phyloP scores from a whole-genome alignment of 2,329 filamentous ascomycete genomes.

The Colletotrichum sp. region DNA sequence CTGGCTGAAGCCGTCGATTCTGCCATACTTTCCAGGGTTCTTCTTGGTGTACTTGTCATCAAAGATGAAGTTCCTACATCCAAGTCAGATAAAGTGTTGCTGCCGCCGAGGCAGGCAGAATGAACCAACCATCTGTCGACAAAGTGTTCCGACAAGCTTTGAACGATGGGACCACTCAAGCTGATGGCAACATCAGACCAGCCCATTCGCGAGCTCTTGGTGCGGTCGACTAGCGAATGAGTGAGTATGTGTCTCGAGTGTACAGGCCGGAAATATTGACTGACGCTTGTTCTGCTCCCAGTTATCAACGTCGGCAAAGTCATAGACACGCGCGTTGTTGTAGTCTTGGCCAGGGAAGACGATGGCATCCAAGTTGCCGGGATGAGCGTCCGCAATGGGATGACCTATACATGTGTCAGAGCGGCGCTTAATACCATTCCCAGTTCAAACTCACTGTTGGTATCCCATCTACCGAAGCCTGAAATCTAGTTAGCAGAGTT shows the following conservation, averaged over 20 bases:
- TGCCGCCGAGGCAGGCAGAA: not conserved
- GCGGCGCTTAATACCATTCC: not conserved
- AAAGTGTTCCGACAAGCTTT: constrained; percentile 80
- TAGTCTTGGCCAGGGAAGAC: constrained; percentile 91
- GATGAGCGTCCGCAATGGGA: constrained; percentile 83
- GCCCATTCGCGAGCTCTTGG: constrained; percentile 83
- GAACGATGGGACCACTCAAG: constrained; percentile 74
- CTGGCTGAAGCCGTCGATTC: constrained; percentile 23
- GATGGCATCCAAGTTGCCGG: constrained; percentile 74
- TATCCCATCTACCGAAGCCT: constrained; percentile 87
- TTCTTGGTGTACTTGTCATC: constrained; percentile 74
- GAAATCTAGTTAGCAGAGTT: constrained; percentile 24
- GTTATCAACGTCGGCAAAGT: constrained; percentile 77
- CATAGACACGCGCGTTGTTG: constrained; percentile 86
- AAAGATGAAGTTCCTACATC: constrained; percentile 80
- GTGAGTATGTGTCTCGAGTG: not conserved
- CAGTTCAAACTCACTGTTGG: constrained; percentile 59
- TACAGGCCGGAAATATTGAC: constrained; percentile 17
- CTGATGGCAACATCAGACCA: constrained; percentile 89
- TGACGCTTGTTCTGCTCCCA: constrained; percentile 82
- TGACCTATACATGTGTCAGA: constrained; percentile 53
- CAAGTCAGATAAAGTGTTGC: not conserved
- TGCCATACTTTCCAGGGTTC: constrained; percentile 55
- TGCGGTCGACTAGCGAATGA: constrained; percentile 67
- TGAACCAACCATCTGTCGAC: constrained; percentile 72